These are phyloP conservation scores for Dacryopinax spathularia DNA, from an alignment of 768 basidiomycete species.

Conservation along the genomic window DNA sequence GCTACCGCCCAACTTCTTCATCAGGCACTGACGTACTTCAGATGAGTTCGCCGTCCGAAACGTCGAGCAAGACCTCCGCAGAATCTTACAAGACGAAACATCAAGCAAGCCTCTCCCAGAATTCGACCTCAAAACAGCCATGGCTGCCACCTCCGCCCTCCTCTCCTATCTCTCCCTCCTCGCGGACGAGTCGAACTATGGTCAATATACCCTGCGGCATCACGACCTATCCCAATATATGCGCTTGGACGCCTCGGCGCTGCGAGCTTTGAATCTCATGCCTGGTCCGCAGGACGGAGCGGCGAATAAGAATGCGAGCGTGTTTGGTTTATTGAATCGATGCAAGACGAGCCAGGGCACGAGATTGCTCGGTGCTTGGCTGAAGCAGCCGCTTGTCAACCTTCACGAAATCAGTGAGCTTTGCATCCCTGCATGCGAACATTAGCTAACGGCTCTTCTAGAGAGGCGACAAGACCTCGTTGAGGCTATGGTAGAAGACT, in stretches of 20 bases:
- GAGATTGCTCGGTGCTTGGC: slow-evolving; percentile 73
- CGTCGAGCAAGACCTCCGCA: slow-evolving; percentile 63
- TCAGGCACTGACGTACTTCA: slow-evolving; percentile 18
- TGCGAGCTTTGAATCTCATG: slow-evolving; percentile 75
- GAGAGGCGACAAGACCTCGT: slow-evolving; percentile 80
- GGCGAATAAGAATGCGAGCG: slow-evolving; percentile 64
- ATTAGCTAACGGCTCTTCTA: slow-evolving; percentile 19
- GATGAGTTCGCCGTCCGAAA: slow-evolving; percentile 75
- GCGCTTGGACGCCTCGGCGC: slow-evolving; percentile 88
- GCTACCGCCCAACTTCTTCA: background rate
- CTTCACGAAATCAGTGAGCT: slow-evolving; percentile 77
- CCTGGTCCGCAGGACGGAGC: slow-evolving; percentile 50
- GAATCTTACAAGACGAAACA: slow-evolving; percentile 43
- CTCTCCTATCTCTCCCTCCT: slow-evolving; percentile 70
- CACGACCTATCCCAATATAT: slow-evolving; percentile 92
- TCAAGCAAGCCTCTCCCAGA: slow-evolving; percentile 40
- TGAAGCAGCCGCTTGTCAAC: slow-evolving; percentile 92
- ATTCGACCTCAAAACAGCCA: slow-evolving; percentile 58
- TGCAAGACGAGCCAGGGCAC: slow-evolving; percentile 95
- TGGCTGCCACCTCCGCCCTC: slow-evolving; percentile 67
- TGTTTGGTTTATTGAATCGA: slow-evolving; percentile 81
- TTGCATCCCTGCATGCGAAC: background rate
- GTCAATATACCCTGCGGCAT: slow-evolving; percentile 61
- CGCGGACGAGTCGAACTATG: slow-evolving; percentile 61
- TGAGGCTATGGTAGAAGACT: slow-evolving; percentile 69